These are phyloP conservation scores for Fomitopsis pulvina DNA, from an alignment of 768 basidiomycete species.

Conservation along the genomic window DNA sequence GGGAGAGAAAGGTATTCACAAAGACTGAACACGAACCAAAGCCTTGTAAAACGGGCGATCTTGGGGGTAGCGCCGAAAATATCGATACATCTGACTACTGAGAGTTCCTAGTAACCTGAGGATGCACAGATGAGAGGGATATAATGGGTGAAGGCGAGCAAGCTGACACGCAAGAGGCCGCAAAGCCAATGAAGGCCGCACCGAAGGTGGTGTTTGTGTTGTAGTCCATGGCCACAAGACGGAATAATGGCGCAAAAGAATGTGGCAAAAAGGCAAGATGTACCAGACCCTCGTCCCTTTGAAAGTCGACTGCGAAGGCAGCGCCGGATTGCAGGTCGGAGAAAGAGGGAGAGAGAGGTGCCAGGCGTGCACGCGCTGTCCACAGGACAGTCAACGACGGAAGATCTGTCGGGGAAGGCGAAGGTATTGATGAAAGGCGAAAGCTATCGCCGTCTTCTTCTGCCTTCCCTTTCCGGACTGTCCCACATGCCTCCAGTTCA, in stretches of 20 bases:
- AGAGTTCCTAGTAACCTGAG: constrained; percentile 45
- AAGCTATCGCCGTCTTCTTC: not conserved
- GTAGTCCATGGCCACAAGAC: constrained; percentile 8
- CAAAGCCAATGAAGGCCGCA: constrained; percentile 54
- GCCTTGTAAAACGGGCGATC: constrained; percentile 46
- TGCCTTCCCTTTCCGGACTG: too few species aligned
- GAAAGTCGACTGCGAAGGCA: not conserved
- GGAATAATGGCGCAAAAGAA: not conserved
- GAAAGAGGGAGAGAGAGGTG: constrained; percentile 8
- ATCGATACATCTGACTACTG: constrained; percentile 45
- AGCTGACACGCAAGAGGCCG: constrained; percentile 34
- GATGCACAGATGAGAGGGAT: constrained; percentile 14
- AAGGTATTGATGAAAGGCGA: not conserved
- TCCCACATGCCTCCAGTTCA: too few species aligned
- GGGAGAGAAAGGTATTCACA: too few species aligned
- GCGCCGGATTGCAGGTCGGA: not conserved
- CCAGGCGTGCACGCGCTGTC: not conserved
- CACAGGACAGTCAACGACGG: not conserved
- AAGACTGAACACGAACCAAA: constrained; percentile 27
- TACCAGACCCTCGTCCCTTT: constrained; percentile 11
- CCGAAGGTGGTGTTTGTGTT: constrained; percentile 43
- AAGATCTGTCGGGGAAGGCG: not conserved
- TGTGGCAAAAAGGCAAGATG: constrained; percentile 1
- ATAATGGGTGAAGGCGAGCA: too few species aligned
- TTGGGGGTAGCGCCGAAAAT: constrained; percentile 47